Evolutionary conservation across 495 filamentous ascomycete genomes (phyloP).

Genomic region (Copromyces sp.): DNA sequence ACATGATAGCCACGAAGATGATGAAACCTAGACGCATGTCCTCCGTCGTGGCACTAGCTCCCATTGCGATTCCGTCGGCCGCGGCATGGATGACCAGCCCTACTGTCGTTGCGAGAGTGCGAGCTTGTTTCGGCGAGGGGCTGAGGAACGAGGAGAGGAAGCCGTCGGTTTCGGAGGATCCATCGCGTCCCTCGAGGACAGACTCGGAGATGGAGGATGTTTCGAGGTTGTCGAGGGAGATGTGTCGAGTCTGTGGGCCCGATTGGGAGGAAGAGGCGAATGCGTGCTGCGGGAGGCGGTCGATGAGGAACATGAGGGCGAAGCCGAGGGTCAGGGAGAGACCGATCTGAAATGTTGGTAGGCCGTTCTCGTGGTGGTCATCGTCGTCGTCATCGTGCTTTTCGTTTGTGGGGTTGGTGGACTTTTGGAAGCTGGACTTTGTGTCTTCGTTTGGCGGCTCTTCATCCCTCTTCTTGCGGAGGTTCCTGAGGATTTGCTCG

Average conservation of each 20-base stretch:
- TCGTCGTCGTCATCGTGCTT: conserved; percentile 10
- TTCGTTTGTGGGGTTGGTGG: background rate
- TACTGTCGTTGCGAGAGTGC: conserved; percentile 64
- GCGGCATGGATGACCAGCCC: conserved; percentile 94
- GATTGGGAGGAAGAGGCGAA: conserved; percentile 44
- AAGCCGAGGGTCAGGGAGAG: conserved; percentile 82
- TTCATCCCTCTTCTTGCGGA: background rate
- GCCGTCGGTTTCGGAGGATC: conserved; percentile 30
- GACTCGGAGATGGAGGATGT: conserved; percentile 26
- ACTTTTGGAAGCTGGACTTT: background rate
- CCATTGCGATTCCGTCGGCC: conserved; percentile 94
- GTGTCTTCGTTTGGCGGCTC: background rate
- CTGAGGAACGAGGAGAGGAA: conserved; percentile 38
- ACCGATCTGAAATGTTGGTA: conserved; percentile 58
- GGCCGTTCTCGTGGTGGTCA: conserved; percentile 24
- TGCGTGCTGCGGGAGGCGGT: conserved; percentile 69
- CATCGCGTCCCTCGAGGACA: conserved; percentile 21
- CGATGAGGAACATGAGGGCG: conserved; percentile 93
- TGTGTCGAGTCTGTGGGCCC: conserved; percentile 49
- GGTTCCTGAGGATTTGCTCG: background rate
- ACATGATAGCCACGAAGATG: conserved; percentile 91
- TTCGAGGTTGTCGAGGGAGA: conserved; percentile 71
- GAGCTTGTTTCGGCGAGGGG: conserved; percentile 40
- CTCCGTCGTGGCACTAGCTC: conserved; percentile 66
- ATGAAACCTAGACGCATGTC: conserved; percentile 69